These are phyloP conservation scores for Oryza coarctata DNA, from an alignment of 176 grass and related monocot genomes.

Conservation along the genomic window DNA sequence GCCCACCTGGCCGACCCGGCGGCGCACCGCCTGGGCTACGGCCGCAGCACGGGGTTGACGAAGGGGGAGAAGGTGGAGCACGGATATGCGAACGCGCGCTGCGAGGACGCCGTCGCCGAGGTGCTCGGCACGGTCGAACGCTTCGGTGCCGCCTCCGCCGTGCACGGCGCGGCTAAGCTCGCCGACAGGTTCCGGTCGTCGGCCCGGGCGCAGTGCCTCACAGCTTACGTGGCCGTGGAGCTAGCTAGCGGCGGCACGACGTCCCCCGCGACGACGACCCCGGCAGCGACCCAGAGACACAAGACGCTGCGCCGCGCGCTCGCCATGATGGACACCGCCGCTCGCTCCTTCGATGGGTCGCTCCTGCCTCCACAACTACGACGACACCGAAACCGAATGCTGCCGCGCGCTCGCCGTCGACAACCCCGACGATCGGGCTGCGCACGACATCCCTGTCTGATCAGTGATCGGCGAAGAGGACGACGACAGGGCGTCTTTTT, in stretches of 20 bases:
- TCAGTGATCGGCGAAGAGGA: background rate
- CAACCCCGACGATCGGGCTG: background rate
- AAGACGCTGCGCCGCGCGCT: background rate
- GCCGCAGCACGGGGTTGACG: background rate
- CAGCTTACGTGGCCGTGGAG: background rate
- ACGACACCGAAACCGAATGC: background rate
- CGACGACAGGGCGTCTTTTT: background rate
- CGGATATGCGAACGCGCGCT: no score
- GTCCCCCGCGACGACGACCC: background rate
- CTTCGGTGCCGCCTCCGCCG: background rate
- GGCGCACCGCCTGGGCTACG: background rate
- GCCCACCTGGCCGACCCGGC: background rate
- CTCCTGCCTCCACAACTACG: background rate
- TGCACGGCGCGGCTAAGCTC: background rate
- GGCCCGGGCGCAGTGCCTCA: background rate
- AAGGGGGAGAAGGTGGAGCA: background rate
- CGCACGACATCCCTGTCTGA: background rate
- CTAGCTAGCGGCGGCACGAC: background rate
- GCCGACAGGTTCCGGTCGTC: background rate
- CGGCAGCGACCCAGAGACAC: background rate
- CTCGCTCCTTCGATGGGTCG: background rate
- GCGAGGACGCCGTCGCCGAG: background rate
- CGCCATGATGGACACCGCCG: background rate
- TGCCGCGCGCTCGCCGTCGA: background rate
- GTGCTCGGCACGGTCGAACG: background rate